phyloP scores from a whole-genome alignment of 352 stramenopile species.

The Phytopythium mirpurense region DNA sequence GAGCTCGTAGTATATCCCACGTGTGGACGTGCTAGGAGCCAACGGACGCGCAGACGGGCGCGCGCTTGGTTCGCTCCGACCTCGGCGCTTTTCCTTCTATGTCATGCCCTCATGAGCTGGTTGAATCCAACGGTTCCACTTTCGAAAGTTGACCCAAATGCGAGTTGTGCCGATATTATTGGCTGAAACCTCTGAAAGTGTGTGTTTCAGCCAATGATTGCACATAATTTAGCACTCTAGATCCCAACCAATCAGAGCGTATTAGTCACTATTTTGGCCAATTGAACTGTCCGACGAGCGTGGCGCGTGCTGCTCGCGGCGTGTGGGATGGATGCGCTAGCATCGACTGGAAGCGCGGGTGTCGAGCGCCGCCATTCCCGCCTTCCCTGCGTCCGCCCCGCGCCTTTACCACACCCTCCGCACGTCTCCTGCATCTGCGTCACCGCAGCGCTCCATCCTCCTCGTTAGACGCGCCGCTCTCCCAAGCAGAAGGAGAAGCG shows the following conservation, averaged over 20 bases:
- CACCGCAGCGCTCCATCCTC: no score
- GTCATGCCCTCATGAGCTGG: background rate
- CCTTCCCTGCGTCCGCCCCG: conserved; percentile 1
- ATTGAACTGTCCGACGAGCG: background rate
- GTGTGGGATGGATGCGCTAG: background rate
- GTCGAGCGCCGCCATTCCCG: background rate
- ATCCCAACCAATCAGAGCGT: no score
- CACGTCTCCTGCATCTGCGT: no score
- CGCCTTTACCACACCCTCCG: background rate
- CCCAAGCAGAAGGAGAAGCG: background rate
- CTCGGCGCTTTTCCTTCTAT: background rate
- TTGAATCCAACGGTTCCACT: background rate
- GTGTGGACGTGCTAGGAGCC: background rate
- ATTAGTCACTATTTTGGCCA: background rate
- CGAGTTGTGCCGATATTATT: no score
- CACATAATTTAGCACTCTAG: no score
- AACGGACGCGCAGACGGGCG: background rate
- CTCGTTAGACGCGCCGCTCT: background rate
- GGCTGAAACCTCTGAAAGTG: no score
- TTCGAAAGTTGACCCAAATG: no score
- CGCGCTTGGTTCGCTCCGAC: background rate
- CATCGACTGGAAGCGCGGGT: conserved; percentile 4
- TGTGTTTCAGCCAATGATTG: no score
- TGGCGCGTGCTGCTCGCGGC: background rate
- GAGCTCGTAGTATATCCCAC: background rate